Base-by-base conservation (phyloP, 106 monocot genomes). In the Phalaenopsis equestris region DNA sequence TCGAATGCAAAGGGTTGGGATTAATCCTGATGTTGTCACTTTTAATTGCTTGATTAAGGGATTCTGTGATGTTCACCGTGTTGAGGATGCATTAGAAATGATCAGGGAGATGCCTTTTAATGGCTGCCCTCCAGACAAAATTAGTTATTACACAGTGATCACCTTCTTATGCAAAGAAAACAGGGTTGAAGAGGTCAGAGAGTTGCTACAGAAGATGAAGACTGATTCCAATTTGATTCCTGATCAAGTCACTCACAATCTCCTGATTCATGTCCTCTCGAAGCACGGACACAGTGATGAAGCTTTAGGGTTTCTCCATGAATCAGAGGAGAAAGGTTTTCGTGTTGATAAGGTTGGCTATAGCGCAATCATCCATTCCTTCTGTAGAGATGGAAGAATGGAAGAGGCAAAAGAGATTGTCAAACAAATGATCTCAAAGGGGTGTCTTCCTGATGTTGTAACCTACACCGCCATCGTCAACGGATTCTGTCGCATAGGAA, bases 21-120 rank as follows among this genome's bases (percentile, higher is more conserved):
- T 99, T 24, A 67, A 19, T 15, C 93, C 99, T 0, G 70, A 93
- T 86, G 88, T 93, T 30, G 61, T 88, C 56, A 90, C 91, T 38
- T 99, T 84, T 57, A 99, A 99, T 84, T 99, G 95, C 67, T 85
- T 99, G 84, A 91, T 99, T 41, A 93, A 95, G 82, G 99, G 95
- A 9, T 87, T 93, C 37, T 99, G 99, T 76, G 83, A 90, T 75
- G 85, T 77, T 4, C 49, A 80, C 49, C 82, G 82, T 41, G 73
- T 93, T 21, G 84, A 83, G 5, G 93, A 95, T 55, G 99, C 93
- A 9, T 46, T 95, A 74, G 76, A 82, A 75, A 82, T 95, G 88
- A 91, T 99, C 38, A 42, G 65, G 45, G 88, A 87, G 79, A 99
- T 99, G 99, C 77, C 85, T 23, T 67, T 72, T 64, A 89, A 86